These are phyloP conservation scores for Nemania diffusa DNA, from an alignment of 2,329 filamentous ascomycete species.

Conservation along the genomic window DNA sequence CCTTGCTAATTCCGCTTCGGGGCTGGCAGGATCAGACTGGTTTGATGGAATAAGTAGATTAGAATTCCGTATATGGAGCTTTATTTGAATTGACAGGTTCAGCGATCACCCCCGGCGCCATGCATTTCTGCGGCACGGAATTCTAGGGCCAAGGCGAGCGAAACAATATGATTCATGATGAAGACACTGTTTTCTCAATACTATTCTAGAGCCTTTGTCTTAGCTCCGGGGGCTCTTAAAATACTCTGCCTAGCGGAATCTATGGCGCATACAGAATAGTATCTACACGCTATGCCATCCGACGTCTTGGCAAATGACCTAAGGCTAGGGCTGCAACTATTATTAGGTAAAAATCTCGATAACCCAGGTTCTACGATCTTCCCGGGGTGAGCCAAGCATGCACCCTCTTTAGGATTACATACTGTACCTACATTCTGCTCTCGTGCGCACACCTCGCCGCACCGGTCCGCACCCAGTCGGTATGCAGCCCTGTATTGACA, in stretches of 20 bases:
- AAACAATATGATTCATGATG: slow-evolving; percentile 6
- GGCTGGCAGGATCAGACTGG: background rate
- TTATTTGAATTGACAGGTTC: slow-evolving; percentile 15
- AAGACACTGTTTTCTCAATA: background rate
- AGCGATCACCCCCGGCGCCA: background rate
- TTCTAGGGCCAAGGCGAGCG: background rate
- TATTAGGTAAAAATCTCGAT: slow-evolving; percentile 26
- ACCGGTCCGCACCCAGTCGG: background rate
- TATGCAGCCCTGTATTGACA: background rate
- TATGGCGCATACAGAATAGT: background rate
- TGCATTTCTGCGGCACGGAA: slow-evolving; percentile 1
- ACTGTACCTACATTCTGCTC: background rate
- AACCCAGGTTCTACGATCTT: slow-evolving; percentile 17
- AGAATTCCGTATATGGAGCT: background rate
- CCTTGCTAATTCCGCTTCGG: slow-evolving; percentile 1
- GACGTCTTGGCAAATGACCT: slow-evolving; percentile 21
- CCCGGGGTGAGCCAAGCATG: slow-evolving; percentile 19
- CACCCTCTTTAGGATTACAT: slow-evolving; percentile 1
- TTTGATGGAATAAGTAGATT: background rate
- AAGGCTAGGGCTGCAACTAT: slow-evolving; percentile 8
- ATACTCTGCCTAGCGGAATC: background rate
- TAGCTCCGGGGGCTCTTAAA: background rate
- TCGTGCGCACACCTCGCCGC: slow-evolving; percentile 1
- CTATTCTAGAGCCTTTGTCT: background rate
- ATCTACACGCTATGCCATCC: background rate